Evolutionary conservation across 768 basidiomycete genomes (phyloP), one percentile per base, ranked within the genome.

Genomic region (Postia placenta): DNA sequence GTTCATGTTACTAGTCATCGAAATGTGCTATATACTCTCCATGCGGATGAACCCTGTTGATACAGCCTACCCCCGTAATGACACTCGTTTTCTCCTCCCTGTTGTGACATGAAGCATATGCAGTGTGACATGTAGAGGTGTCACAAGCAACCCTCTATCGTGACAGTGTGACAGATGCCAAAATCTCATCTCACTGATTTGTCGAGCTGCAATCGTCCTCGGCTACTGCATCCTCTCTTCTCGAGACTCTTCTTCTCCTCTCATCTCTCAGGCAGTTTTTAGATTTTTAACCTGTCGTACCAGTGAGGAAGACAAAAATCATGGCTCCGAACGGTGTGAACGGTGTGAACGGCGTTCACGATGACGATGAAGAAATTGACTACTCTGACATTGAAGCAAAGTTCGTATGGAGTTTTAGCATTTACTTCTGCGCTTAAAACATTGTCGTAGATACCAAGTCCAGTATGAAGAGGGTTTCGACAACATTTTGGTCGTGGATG

Each of bases 401-500:
- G 91, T 92, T 56, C 48, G 78, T 65, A 12, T 17, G 5, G 24
- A 17, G 50, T 41, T 37, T 20, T 14, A 28, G 9, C 14, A 37
- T 9, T 38, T 12, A 43, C 26, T 15, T 28, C 28, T 36, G 19
- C 39, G 19, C 24, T 33, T 35, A 35, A 24, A 48, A 23, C 20
- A 15, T 20, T 28, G 27, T 6, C 33, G 6, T 64, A 96, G 93
- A 74, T 95, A 92, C 70, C 76, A 83, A 56, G 84, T 94, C 58
- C 73, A 89, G 49, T 81, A 83, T 55, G 87, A 91, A 58, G 85
- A 92, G 56, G 79, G 88, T 35, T 80, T 97, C 60, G 96, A 98
- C 73, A 90, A 88, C 62, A 81, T 91, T 49, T 68, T 99, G 46
- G 87, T 98, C 45, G 82, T 98, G 50, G 96, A 98, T 66, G 92